A percentile compares a stretch with the other conserved stretches of the same genome.
Conservation (phyloP, 164 flowering plant genomes). For the Vitis riparia region DNA sequence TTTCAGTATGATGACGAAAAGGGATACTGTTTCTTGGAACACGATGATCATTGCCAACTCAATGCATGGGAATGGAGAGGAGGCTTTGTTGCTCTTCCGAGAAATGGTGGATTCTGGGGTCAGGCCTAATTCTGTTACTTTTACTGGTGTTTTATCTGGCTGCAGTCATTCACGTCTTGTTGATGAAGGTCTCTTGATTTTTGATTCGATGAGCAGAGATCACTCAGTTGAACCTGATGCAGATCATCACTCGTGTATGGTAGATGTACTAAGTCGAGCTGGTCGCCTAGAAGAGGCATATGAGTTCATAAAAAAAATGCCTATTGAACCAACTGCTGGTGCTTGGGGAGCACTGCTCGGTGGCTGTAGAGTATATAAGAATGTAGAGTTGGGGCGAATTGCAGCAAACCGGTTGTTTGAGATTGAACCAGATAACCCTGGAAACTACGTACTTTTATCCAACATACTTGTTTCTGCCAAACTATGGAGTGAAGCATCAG, state of each 20-base stretch:
- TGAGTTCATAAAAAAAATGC: slow-evolving; percentile 51
- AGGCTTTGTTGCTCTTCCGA: slow-evolving; percentile 46
- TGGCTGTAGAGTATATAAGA: slow-evolving; percentile 58
- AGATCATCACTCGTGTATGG: slow-evolving; percentile 62
- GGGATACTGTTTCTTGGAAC: slow-evolving; percentile 62
- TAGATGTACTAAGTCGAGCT: slow-evolving; percentile 57
- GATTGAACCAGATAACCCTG: slow-evolving; percentile 66
- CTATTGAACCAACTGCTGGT: slow-evolving; percentile 46
- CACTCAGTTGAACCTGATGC: slow-evolving; percentile 43
- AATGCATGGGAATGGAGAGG: slow-evolving; percentile 59
- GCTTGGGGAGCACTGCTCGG: slow-evolving; percentile 73
- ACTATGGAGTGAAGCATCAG: slow-evolving; percentile 53
- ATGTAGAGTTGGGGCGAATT: slow-evolving; percentile 47
- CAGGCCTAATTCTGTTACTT: slow-evolving; percentile 56
- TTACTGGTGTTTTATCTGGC: slow-evolving; percentile 53
- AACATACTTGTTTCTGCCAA: slow-evolving; percentile 47
- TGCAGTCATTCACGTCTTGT: slow-evolving; percentile 61
- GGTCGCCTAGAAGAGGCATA: slow-evolving; percentile 58
- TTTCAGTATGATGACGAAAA: slow-evolving; percentile 36
- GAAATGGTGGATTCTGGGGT: slow-evolving; percentile 45
- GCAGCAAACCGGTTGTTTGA: slow-evolving; percentile 51
- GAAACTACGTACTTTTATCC: slow-evolving; percentile 52
- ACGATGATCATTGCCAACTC: slow-evolving; percentile 62
- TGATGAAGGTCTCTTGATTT: slow-evolving; percentile 40
- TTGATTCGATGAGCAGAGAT: slow-evolving; percentile 43